Conservation (phyloP, 176 grass and related monocot species). For the Elymus sibiricus region DNA sequence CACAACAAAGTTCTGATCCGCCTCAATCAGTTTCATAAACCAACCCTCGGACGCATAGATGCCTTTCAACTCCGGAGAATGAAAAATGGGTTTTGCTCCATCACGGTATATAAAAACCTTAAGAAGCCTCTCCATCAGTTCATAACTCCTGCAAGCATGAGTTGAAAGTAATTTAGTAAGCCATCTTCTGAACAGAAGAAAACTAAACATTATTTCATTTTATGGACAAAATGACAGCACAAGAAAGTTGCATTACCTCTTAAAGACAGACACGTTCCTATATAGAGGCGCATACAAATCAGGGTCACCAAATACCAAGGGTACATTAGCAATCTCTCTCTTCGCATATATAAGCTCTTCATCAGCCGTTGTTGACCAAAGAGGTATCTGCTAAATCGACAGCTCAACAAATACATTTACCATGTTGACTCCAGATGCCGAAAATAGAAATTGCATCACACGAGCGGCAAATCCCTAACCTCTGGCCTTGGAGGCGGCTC, state of each 20-base stretch:
- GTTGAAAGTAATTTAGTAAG: slow-evolving; percentile 1
- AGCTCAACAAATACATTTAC: slow-evolving; percentile 6
- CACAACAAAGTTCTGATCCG: slow-evolving; percentile 58
- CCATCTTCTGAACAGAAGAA: slow-evolving; percentile 14
- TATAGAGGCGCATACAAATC: slow-evolving; percentile 68
- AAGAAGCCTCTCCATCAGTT: slow-evolving; percentile 78
- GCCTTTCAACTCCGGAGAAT: slow-evolving; percentile 73
- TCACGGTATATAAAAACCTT: slow-evolving; percentile 90
- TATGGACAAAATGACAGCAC: not conserved
- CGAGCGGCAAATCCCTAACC: slow-evolving; percentile 32
- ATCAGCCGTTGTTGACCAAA: slow-evolving; percentile 62
- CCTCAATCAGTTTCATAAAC: slow-evolving; percentile 95
- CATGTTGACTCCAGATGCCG: not conserved
- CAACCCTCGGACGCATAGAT: slow-evolving; percentile 96
- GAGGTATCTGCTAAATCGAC: slow-evolving; percentile 37
- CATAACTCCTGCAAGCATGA: slow-evolving; percentile 75
- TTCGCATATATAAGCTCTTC: slow-evolving; percentile 77
- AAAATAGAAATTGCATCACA: not conserved
- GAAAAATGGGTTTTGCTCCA: slow-evolving; percentile 74
- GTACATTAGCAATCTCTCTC: slow-evolving; percentile 50
- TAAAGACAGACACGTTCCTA: slow-evolving; percentile 61
- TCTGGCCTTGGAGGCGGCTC: slow-evolving; percentile 22
- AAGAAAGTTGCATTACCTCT: slow-evolving; percentile 37
- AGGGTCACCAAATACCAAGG: slow-evolving; percentile 46
- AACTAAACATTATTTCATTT: not conserved